A percentile compares a stretch with the other conserved stretches of the same genome.
phyloP scores from a whole-genome alignment of 1,139 yeast genomes.

The Debaryomyces sp. region DNA sequence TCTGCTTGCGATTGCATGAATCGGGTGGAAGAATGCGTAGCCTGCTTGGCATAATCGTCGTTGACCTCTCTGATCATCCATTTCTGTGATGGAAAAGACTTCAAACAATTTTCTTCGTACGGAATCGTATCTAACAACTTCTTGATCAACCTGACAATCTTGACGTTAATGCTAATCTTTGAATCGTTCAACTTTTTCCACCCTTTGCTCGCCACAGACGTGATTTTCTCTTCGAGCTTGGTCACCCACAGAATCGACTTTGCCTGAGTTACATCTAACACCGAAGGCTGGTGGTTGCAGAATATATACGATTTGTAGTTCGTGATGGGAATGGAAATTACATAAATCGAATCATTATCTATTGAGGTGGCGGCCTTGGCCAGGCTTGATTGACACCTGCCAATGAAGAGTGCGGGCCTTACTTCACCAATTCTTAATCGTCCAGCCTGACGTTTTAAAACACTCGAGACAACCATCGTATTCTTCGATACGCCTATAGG shows the following conservation, averaged over 20 bases:
- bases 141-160: slow-evolving; percentile 38
- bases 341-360: slow-evolving; percentile 39
- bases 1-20: slow-evolving; percentile 38
- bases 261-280: slow-evolving; percentile 29
- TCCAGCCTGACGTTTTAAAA: neutral
- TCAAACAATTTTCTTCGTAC: slow-evolving; percentile 53
- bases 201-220: slow-evolving; percentile 39
- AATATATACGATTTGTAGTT: slow-evolving; percentile 56
- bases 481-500: neutral
- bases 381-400: slow-evolving; percentile 2
- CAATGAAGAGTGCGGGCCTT: neutral
- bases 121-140: slow-evolving; percentile 47
- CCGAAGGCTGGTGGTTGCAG: slow-evolving; percentile 54
- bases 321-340: slow-evolving; percentile 65
- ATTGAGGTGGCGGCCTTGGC: slow-evolving; percentile 4
- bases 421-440: neutral
- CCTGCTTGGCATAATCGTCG: slow-evolving; percentile 28
- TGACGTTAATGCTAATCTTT: slow-evolving; percentile 37
- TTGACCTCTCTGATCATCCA: slow-evolving; percentile 53
- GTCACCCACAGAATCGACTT: slow-evolving; percentile 35
- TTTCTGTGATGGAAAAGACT: slow-evolving; percentile 52
- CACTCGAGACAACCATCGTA: neutral
- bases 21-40: slow-evolving; percentile 10
- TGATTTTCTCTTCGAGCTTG: slow-evolving; percentile 42
- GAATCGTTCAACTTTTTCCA: slow-evolving; percentile 52